A percentile compares a stretch with the other conserved stretches of the same genome.
Conservation (phyloP, 768 basidiomycete species). For the Suillus spraguei region DNA sequence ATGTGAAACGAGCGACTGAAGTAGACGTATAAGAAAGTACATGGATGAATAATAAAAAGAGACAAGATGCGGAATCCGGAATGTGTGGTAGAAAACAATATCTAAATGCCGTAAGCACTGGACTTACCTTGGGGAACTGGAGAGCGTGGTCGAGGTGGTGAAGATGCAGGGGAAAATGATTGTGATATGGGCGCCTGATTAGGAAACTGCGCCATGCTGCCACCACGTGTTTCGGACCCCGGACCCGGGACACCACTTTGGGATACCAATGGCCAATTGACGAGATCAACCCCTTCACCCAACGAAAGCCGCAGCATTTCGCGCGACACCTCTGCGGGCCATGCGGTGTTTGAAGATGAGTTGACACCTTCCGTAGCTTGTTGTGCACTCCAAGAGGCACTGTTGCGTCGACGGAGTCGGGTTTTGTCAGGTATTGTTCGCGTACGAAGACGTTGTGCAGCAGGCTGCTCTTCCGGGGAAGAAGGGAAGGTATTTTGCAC, state of each 20-base stretch:
- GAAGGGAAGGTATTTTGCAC: conserved; percentile 27
- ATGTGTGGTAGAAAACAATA: background rate
- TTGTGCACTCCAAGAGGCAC: conserved; percentile 59
- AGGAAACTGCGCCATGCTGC: conserved; percentile 18
- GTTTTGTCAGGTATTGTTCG: conserved; percentile 38
- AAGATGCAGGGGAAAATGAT: conserved; percentile 34
- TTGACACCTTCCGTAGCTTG: conserved; percentile 43
- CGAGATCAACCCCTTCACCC: conserved; percentile 24
- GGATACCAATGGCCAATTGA: background rate
- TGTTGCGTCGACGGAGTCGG: conserved; percentile 45
- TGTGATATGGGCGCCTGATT: conserved; percentile 21
- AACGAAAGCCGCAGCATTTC: conserved; percentile 56
- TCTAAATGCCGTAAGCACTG: background rate
- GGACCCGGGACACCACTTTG: conserved; percentile 12
- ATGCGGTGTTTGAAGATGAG: conserved; percentile 39
- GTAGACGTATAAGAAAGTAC: background rate
- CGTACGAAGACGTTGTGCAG: conserved; percentile 22
- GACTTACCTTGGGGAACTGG: conserved; percentile 17
- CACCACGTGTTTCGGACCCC: conserved; percentile 32
- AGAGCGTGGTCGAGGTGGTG: conserved; percentile 24
- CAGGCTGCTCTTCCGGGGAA: conserved; percentile 14
- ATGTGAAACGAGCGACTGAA: background rate
- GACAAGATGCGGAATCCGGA: background rate
- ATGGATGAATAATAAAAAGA: background rate
- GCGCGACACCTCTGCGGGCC: conserved; percentile 62